These are phyloP conservation scores for Kickxella alabastrina DNA, from an alignment of 192 early-diverging fungal genomes.

Conservation along the genomic window DNA sequence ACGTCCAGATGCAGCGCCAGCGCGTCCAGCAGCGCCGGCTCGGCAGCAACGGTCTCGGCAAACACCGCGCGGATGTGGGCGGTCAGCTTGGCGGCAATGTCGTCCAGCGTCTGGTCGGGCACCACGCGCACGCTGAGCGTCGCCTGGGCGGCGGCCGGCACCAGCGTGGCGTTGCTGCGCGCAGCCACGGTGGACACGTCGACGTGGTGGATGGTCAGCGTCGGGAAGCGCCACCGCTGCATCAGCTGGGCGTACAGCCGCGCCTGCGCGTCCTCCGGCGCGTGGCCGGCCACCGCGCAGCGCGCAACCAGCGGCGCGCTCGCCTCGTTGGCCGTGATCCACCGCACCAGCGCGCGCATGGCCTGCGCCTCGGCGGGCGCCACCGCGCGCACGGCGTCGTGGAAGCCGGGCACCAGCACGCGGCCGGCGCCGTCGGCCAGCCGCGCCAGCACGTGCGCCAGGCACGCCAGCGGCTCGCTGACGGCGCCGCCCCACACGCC, in stretches of 20 bases:
- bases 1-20: slow-evolving; percentile 56
- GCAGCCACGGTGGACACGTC: slow-evolving; percentile 62
- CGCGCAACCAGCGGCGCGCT: slow-evolving; percentile 31
- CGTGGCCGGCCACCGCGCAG: slow-evolving; percentile 2
- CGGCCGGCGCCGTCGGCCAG: slow-evolving; percentile 56
- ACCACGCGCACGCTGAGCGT: slow-evolving; percentile 72
- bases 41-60: slow-evolving; percentile 8
- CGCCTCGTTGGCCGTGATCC: slow-evolving; percentile 31
- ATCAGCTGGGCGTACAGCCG: slow-evolving; percentile 57
- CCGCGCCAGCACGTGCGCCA: slow-evolving; percentile 60
- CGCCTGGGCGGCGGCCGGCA: slow-evolving; percentile 64
- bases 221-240: slow-evolving; percentile 71
- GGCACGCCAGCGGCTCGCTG: slow-evolving; percentile 64
- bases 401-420: slow-evolving; percentile 65
- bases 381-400: slow-evolving; percentile 59
- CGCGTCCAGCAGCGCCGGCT: slow-evolving; percentile 6
- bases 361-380: slow-evolving; percentile 54
- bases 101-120: slow-evolving; percentile 66
- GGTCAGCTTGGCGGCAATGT: slow-evolving; percentile 58
- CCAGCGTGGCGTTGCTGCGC: slow-evolving; percentile 62
- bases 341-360: slow-evolving; percentile 44
- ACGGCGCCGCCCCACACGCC: slow-evolving; percentile 74
- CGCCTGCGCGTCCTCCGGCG: slow-evolving; percentile 9
- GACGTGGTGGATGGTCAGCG: slow-evolving; percentile 71
- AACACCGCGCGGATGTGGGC: slow-evolving; percentile 55